Conservation (phyloP, 1,284 basidiomycete genomes). For the Testicularia cyperi region DNA sequence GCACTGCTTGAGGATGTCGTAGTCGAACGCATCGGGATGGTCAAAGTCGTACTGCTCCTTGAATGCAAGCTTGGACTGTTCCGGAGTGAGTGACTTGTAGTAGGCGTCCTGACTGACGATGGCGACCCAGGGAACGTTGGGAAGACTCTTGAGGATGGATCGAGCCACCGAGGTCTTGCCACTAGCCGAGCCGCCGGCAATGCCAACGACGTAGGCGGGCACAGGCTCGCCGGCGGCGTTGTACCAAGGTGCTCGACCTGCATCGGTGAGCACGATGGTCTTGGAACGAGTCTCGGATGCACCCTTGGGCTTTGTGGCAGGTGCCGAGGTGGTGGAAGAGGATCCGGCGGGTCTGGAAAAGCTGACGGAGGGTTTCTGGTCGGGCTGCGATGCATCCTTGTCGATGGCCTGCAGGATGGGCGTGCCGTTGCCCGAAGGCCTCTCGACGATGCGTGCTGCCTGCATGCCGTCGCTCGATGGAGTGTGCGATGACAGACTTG, state of each 20-base stretch:
- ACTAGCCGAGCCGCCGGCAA: conserved; percentile 89
- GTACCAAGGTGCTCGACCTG: conserved; percentile 63
- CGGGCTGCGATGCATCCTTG: not conserved
- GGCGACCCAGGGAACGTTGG: conserved; percentile 57
- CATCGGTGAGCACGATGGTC: conserved; percentile 46
- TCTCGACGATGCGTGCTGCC: conserved; percentile 20
- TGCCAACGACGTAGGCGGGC: conserved; percentile 78
- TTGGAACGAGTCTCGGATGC: conserved; percentile 26
- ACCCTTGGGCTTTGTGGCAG: too few relatives aligned
- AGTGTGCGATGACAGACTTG: too few relatives aligned
- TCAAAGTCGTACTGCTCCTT: conserved; percentile 88
- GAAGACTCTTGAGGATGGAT: conserved; percentile 45
- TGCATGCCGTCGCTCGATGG: too few relatives aligned
- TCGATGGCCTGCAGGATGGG: conserved; percentile 27
- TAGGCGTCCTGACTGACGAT: conserved; percentile 76
- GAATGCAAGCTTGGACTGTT: conserved; percentile 76
- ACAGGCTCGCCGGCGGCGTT: conserved; percentile 72
- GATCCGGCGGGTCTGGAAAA: too few relatives aligned
- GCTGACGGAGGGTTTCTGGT: not conserved
- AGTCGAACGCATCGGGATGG: conserved; percentile 89
- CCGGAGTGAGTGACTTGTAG: conserved; percentile 77
- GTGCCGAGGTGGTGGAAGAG: not conserved
- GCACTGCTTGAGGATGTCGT: conserved; percentile 80
- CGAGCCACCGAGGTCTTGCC: conserved; percentile 73
- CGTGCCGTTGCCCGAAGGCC: conserved; percentile 34